These are phyloP conservation scores for Wickerhamomyces mucosus DNA, from an alignment of 805 yeast species.

Conservation along the genomic window DNA sequence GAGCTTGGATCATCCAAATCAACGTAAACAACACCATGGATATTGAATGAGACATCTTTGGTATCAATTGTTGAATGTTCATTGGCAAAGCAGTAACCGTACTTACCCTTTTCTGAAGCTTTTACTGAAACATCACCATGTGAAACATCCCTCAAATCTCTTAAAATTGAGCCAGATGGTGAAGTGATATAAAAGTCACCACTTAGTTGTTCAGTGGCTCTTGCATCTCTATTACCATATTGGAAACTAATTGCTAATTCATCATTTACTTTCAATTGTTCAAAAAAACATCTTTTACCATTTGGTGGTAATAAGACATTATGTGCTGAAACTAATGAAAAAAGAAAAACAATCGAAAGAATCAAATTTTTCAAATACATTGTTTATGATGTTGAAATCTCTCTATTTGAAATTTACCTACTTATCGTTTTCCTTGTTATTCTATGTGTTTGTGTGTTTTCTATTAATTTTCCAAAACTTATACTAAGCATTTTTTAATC, in stretches of 20 bases:
- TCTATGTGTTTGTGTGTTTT: neutral
- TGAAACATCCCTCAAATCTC: slow-evolving; percentile 45
- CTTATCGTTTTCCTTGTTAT: slow-evolving; percentile 4
- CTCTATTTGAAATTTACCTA: neutral
- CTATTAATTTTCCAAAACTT: too few species aligned
- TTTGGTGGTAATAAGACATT: slow-evolving; percentile 75
- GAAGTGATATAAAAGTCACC: slow-evolving; percentile 45
- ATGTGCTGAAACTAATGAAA: slow-evolving; percentile 41
- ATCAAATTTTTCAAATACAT: slow-evolving; percentile 2
- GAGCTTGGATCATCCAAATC: slow-evolving; percentile 68
- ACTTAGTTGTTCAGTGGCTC: slow-evolving; percentile 52
- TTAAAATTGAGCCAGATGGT: slow-evolving; percentile 36
- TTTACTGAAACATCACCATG: slow-evolving; percentile 73
- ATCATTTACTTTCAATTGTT: slow-evolving; percentile 72
- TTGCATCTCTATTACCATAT: slow-evolving; percentile 82
- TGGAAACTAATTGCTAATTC: slow-evolving; percentile 84
- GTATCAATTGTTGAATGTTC: slow-evolving; percentile 64
- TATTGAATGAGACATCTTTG: slow-evolving; percentile 90
- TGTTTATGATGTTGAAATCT: neutral
- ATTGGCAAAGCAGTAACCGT: slow-evolving; percentile 85
- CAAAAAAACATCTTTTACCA: slow-evolving; percentile 85
- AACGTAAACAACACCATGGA: slow-evolving; percentile 85
- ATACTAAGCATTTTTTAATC: neutral
- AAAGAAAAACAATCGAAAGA: slow-evolving; percentile 3
- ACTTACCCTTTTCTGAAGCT: slow-evolving; percentile 64